Percentiles rank a stretch among this genome's conserved stretches.
These are phyloP conservation scores for Copromyces sp. DNA, from an alignment of 495 filamentous ascomycete species.

Conservation along the genomic window DNA sequence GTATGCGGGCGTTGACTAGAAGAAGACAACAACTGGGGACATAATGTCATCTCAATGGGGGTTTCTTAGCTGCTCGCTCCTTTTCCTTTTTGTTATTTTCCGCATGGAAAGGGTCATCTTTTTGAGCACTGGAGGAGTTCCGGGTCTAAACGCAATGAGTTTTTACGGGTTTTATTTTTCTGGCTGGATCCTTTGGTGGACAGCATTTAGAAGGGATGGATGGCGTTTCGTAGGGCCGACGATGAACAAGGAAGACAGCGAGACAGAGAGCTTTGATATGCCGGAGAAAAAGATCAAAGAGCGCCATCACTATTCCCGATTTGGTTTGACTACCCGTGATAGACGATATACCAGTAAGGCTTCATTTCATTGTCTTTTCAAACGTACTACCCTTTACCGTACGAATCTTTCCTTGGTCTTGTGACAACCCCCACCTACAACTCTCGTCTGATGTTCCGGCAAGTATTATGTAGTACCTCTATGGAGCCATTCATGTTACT, in stretches of 20 bases:
- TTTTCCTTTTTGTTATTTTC: neutral
- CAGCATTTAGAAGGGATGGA: neutral
- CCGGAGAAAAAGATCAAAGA: neutral
- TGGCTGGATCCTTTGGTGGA: neutral
- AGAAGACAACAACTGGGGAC: neutral
- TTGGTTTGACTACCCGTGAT: neutral
- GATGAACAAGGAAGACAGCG: neutral
- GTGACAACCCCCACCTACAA: neutral
- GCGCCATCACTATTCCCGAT: neutral
- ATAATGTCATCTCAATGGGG: neutral
- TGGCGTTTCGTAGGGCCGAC: neutral
- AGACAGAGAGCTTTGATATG: neutral
- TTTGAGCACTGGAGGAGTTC: conserved; percentile 1
- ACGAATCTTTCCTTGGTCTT: neutral
- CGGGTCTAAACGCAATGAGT: neutral
- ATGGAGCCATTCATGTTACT: neutral
- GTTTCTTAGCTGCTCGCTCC: neutral
- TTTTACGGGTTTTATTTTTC: neutral
- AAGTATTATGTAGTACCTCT: neutral
- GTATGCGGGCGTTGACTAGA: conserved; percentile 68
- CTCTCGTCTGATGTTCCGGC: neutral
- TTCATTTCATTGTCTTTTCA: neutral
- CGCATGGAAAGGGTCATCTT: neutral
- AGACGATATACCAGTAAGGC: neutral
- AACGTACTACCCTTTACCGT: neutral